A percentile compares a stretch with the other conserved stretches of the same genome.
Evolutionary conservation across 164 flowering plant genomes (phyloP).

Genomic region (Cinnamomum chago): DNA sequence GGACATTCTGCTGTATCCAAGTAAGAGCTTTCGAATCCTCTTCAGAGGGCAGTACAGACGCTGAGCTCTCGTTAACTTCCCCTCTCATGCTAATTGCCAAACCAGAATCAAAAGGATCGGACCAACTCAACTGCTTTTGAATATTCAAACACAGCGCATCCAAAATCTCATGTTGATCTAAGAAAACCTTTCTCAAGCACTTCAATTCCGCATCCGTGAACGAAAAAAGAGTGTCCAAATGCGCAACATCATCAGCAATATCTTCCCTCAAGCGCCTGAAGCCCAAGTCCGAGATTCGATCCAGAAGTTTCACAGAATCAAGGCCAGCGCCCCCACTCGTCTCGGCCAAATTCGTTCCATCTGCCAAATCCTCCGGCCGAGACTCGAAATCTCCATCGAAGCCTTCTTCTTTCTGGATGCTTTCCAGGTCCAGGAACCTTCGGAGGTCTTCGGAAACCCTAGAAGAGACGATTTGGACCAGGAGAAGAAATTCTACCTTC

Average conservation of each 20-base stretch:
- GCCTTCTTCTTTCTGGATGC: conserved; percentile 19
- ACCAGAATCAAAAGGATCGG: conserved; percentile 39
- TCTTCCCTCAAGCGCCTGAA: conserved; percentile 45
- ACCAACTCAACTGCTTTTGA: conserved; percentile 46
- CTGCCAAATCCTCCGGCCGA: conserved; percentile 22
- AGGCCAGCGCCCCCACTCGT: conserved; percentile 15
- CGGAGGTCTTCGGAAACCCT: conserved; percentile 31
- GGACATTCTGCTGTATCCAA: conserved; percentile 53
- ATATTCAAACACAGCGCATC: conserved; percentile 70
- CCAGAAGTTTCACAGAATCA: conserved; percentile 33
- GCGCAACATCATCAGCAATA: conserved; percentile 15
- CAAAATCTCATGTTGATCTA: conserved; percentile 60
- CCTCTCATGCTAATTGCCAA: conserved; percentile 42
- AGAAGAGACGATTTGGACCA: conserved; percentile 47
- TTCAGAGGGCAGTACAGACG: conserved; percentile 20
- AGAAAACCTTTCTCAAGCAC: conserved; percentile 44
- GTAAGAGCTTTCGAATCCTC: conserved; percentile 29
- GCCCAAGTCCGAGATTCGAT: conserved; percentile 47
- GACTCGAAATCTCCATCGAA: conserved; percentile 20
- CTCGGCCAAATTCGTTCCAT: conserved; percentile 27
- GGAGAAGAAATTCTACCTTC: conserved; percentile 65
- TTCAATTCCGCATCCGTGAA: conserved; percentile 53
- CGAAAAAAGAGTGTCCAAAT: not conserved
- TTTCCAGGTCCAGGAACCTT: conserved; percentile 24
- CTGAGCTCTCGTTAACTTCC: conserved; percentile 22